phyloP scores from a whole-genome alignment of 1,139 yeast species.

The Geotrichum klebahnii region DNA sequence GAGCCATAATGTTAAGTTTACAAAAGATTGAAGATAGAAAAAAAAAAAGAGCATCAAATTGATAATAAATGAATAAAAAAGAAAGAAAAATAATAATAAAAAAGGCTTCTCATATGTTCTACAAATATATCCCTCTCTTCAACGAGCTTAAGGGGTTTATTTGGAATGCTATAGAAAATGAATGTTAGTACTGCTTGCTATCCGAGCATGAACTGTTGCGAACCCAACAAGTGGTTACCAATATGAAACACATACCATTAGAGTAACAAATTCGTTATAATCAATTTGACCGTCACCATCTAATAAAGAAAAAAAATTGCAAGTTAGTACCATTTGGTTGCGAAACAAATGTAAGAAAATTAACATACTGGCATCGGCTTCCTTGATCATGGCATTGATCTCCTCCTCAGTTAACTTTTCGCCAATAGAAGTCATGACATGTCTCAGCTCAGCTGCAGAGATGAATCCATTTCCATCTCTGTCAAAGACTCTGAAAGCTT shows the following conservation, averaged over 20 bases:
- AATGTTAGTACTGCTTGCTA: too few relatives aligned
- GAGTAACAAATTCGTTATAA: conserved; percentile 86
- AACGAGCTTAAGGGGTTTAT: conserved; percentile 6
- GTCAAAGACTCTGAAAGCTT: conserved; percentile 86
- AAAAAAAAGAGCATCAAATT: neutral
- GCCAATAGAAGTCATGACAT: conserved; percentile 93
- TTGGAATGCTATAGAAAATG: conserved; percentile 17
- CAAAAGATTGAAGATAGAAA: neutral
- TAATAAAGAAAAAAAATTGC: too few relatives aligned
- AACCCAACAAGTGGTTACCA: too few relatives aligned
- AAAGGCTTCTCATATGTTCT: conserved; percentile 4
- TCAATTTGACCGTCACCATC: conserved; percentile 95
- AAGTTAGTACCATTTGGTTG: too few relatives aligned
- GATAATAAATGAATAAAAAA: neutral
- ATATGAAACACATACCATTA: conserved; percentile 24
- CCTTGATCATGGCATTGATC: conserved; percentile 93
- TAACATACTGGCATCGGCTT: conserved; percentile 58
- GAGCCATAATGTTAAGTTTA: too few relatives aligned
- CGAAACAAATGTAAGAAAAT: too few relatives aligned
- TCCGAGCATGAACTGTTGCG: too few relatives aligned
- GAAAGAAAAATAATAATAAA: neutral
- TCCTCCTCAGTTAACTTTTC: conserved; percentile 93
- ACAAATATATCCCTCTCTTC: too few relatives aligned
- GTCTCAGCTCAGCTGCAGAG: conserved; percentile 92
- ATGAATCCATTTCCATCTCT: conserved; percentile 95